These are phyloP conservation scores for Colletotrichum phormii DNA, from an alignment of 2,329 filamentous ascomycete species.

Conservation along the genomic window DNA sequence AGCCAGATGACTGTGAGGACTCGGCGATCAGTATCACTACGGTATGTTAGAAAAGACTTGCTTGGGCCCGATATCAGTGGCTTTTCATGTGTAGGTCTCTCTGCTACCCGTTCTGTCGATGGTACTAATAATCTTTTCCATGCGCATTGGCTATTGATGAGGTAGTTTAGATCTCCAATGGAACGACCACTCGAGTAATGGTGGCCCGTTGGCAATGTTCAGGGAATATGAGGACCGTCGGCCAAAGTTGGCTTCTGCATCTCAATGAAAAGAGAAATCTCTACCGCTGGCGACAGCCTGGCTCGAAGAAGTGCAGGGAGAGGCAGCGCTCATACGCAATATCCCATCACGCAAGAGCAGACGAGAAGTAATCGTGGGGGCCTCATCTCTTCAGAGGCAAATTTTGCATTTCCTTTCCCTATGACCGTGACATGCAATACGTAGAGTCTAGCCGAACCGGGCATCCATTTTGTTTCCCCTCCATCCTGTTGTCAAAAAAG, in stretches of 20 bases:
- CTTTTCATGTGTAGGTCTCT: neutral
- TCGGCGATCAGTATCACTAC: no score
- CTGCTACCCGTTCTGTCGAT: no score
- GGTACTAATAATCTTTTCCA: no score
- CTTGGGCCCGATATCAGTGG: neutral
- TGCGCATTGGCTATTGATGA: no score
- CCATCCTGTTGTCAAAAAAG: constrained; percentile 29
- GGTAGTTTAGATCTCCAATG: no score
- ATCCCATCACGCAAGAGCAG: neutral
- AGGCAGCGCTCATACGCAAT: neutral
- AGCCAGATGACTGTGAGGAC: neutral
- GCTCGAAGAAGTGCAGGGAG: no score
- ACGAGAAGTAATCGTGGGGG: neutral
- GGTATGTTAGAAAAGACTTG: neutral
- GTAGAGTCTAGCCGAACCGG: constrained; percentile 39
- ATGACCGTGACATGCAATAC: constrained; percentile 60
- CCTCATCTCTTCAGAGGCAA: constrained; percentile 35
- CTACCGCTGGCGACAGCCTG: no score
- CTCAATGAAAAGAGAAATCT: no score
- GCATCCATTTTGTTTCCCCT: constrained; percentile 40
- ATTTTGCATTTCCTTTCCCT: constrained; percentile 58
- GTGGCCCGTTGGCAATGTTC: no score
- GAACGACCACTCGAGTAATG: no score
- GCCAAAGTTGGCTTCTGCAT: no score
- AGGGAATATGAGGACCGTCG: no score